These are phyloP conservation scores for Scheffersomyces lignicola DNA, from an alignment of 1,139 yeast genomes.

Conservation along the genomic window DNA sequence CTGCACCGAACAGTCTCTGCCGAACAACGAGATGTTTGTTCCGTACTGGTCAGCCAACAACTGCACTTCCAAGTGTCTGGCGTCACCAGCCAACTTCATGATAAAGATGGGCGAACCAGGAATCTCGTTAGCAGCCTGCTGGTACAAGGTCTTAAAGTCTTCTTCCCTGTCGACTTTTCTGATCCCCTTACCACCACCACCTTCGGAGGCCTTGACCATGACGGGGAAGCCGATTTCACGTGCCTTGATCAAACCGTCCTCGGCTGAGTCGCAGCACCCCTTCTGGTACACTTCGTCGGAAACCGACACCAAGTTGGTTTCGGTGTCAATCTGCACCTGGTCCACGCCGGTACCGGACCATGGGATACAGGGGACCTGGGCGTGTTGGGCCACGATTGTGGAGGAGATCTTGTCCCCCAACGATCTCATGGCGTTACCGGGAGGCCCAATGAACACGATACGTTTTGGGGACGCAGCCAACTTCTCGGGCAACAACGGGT, in stretches of 20 bases:
- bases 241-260: slow-evolving; percentile 86
- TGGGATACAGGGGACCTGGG: slow-evolving; percentile 96
- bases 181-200: slow-evolving; percentile 99
- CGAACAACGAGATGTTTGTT: slow-evolving; percentile 87
- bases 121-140: slow-evolving; percentile 91
- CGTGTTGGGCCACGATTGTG: slow-evolving; percentile 98
- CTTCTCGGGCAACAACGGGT: slow-evolving; percentile 90
- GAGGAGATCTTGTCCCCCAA: slow-evolving; percentile 96
- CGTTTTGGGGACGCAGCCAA: slow-evolving; percentile 87
- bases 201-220: slow-evolving; percentile 96
- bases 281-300: slow-evolving; percentile 75
- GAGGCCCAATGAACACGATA: slow-evolving; percentile 94
- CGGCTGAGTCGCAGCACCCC: slow-evolving; percentile 86
- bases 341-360: slow-evolving; percentile 99
- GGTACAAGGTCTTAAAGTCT: slow-evolving; percentile 67
- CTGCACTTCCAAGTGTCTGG: slow-evolving; percentile 95
- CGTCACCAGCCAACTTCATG: slow-evolving; percentile 92
- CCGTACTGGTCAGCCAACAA: slow-evolving; percentile 94
- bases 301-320: slow-evolving; percentile 83
- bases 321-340: slow-evolving; percentile 65
- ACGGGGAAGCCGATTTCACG: slow-evolving; percentile 89
- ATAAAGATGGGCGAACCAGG: slow-evolving; percentile 96
- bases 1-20: slow-evolving; percentile 96
- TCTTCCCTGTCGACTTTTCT: slow-evolving; percentile 84
- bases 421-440: slow-evolving; percentile 99